Base-by-base conservation (phyloP, 2,329 filamentous ascomycete genomes). In the Xylaria sp. region DNA sequence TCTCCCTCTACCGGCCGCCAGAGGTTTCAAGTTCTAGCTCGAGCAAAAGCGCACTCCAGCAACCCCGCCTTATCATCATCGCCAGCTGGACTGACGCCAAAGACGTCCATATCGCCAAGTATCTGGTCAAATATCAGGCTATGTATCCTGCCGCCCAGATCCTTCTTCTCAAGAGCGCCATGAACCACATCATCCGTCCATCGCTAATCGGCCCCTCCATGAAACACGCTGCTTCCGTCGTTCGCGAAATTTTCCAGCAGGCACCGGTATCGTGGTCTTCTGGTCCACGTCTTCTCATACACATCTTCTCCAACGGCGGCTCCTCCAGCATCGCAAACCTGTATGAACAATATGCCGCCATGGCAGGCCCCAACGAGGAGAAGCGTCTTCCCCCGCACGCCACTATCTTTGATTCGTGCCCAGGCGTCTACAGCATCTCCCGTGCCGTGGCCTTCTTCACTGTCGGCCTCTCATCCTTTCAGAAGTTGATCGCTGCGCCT, bases 231-330 rank as follows among this genome's bases (percentile, higher is more conserved):
- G 47, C 47, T 6, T 17, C n/a, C n/a, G 19, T 50, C 47, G 19
- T 50, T 12, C 47, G 19, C 47, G 47, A 17, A 11, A 19, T 17
- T 3, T 50, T 50, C 11, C 42, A 47, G 42, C 42, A 47, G 47
- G 24, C 47, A 17, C 4, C 21, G 11, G 8, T 12, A 50, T 24
- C 47, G 11, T 12, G 1, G 14, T 50, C 45, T 7, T n/a, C 45
- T 27, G 24, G 24, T 17, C 14, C 45, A 48, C 45, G 6, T n/a
- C 45, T 50, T 17, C 47, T 50, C 21, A 50, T 50, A 4, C 47
- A 50, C n/a, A 50, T 50, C 7, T 50, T 50, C 47, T 50, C 47
- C 47, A 50, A 50, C 47, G 47, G 47, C 19, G 47, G 47, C 47
- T 50, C 47, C 47, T 50, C 47, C 3, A 50, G 47, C 47, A 24